Percentiles rank a stretch among this genome's conserved stretches.
These are phyloP conservation scores for Pyrenula massariospora DNA, from an alignment of 495 filamentous ascomycete species.

Conservation along the genomic window DNA sequence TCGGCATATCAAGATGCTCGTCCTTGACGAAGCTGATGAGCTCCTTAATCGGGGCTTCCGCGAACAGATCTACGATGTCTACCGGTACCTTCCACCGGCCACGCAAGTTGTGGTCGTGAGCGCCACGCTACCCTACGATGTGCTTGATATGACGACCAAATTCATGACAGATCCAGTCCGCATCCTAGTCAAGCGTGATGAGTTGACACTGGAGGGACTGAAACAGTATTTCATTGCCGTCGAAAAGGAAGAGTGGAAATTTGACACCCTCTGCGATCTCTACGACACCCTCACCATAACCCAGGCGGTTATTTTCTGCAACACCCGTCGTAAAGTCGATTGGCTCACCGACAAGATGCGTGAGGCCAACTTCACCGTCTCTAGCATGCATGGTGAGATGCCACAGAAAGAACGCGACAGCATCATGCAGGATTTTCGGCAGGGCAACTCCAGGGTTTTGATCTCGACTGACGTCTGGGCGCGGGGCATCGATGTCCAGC, in stretches of 20 bases:
- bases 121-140: slow-evolving; percentile 96
- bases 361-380: slow-evolving; percentile 96
- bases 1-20: slow-evolving; percentile 96
- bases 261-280: slow-evolving; percentile 95
- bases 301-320: slow-evolving; percentile 99
- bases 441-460: slow-evolving; percentile 91
- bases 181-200: slow-evolving; percentile 98
- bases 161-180: slow-evolving; percentile 99
- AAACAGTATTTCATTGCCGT: slow-evolving; percentile 99
- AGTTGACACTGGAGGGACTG: slow-evolving; percentile 96
- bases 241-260: slow-evolving; percentile 99
- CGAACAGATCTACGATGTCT: slow-evolving; percentile 99
- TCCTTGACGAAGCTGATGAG: slow-evolving; percentile 98
- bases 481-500: slow-evolving; percentile 98
- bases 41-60: slow-evolving; percentile 98
- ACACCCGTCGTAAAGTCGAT: slow-evolving; percentile 98
- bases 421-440: slow-evolving; percentile 99
- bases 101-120: slow-evolving; percentile 97
- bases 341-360: slow-evolving; percentile 99
- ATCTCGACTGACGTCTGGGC: slow-evolving; percentile 96
- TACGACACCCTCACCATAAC: slow-evolving; percentile 99
- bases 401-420: slow-evolving; percentile 91
- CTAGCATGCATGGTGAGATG: slow-evolving; percentile 99
- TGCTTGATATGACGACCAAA: slow-evolving; percentile 98
- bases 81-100: slow-evolving; percentile 91